These are phyloP conservation scores for Camelina sativa DNA, from an alignment of 345 rosid species.

Conservation along the genomic window DNA sequence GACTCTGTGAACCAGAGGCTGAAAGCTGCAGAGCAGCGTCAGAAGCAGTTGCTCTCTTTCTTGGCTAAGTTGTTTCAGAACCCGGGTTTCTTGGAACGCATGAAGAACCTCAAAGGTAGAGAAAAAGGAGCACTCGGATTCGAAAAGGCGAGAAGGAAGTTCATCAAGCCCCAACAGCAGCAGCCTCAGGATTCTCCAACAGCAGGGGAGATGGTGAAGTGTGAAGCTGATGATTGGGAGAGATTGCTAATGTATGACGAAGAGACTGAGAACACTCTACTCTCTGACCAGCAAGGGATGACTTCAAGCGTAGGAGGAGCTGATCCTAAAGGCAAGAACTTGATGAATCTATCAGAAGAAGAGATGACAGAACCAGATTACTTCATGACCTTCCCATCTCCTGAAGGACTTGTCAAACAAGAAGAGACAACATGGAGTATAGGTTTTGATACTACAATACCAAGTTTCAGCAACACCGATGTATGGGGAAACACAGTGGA, in stretches of 20 bases:
- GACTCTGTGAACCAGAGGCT: constrained; percentile 63
- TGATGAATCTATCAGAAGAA: constrained; percentile 44
- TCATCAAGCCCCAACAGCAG: constrained; percentile 57
- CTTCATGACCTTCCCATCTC: constrained; percentile 57
- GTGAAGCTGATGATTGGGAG: constrained; percentile 51
- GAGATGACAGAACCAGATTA: constrained; percentile 53
- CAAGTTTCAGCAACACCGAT: constrained; percentile 54
- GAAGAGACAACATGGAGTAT: constrained; percentile 69
- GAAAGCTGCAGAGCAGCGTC: constrained; percentile 70
- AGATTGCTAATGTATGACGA: constrained; percentile 44
- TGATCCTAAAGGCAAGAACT: constrained; percentile 51
- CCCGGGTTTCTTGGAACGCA: constrained; percentile 58
- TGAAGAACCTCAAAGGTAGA: constrained; percentile 57
- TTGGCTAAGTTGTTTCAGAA: constrained; percentile 74
- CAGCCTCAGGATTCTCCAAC: constrained; percentile 51
- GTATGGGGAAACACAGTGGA: constrained; percentile 55
- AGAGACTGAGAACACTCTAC: constrained; percentile 44
- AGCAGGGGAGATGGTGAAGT: constrained; percentile 56
- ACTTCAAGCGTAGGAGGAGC: constrained; percentile 42
- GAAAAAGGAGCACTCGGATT: constrained; percentile 52
- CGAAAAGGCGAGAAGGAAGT: constrained; percentile 62
- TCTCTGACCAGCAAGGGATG: constrained; percentile 47
- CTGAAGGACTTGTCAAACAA: constrained; percentile 48
- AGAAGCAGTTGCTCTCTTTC: constrained; percentile 77
- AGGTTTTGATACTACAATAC: constrained; percentile 57